Conservation (phyloP, 148 eudicot species). For the Gaultheria prostrata region DNA sequence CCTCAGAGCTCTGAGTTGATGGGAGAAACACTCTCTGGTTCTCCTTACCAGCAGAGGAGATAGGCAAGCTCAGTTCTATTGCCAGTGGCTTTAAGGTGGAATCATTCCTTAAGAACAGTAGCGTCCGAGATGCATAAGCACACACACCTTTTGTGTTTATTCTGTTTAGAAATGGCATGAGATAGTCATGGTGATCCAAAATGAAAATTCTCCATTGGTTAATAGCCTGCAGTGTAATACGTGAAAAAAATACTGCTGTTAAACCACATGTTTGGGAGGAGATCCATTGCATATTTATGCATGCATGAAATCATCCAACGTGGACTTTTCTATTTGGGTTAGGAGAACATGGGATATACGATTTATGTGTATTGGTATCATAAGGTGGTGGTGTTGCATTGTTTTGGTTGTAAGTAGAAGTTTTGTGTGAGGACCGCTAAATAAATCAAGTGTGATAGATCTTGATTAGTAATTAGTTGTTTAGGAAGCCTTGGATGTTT, state of each 20-base stretch:
- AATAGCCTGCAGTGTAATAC: constrained; percentile 28
- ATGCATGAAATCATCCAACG: background rate
- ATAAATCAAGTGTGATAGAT: no score
- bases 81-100: constrained; percentile 39
- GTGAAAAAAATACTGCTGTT: background rate
- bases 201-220: constrained; percentile 26
- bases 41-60: background rate
- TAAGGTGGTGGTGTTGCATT: no score
- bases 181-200: constrained; percentile 35
- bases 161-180: constrained; percentile 32
- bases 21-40: constrained; percentile 4
- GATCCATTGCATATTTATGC: background rate
- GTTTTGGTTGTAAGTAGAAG: no score
- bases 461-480: no score
- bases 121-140: constrained; percentile 39
- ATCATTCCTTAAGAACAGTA: constrained; percentile 32
- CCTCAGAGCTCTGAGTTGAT: constrained; percentile 3
- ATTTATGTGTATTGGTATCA: no score
- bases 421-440: no score
- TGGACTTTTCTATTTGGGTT: background rate
- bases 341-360: no score
- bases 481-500: background rate
- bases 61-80: constrained; percentile 37
- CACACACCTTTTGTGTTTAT: constrained; percentile 22
- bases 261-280: background rate